Conservation (phyloP, 306 rosid genomes). For the Pyrus pyrifolia region DNA sequence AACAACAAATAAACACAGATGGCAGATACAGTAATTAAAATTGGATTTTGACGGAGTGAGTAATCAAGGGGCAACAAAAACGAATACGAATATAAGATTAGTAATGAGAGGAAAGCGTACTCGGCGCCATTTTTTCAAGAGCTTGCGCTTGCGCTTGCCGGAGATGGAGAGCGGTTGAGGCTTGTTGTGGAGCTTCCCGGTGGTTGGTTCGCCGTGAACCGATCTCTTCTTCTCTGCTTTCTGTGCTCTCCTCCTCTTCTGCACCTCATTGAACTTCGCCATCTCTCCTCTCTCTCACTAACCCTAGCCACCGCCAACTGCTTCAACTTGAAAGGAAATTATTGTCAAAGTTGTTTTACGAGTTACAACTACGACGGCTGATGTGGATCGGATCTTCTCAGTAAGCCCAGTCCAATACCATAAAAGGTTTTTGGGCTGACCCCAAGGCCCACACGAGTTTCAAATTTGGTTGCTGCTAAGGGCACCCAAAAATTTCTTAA, state of each 20-base stretch:
- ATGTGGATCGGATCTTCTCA: neutral
- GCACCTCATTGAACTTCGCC: slow-evolving; percentile 93
- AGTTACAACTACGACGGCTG: neutral
- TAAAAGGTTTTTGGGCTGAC: neutral
- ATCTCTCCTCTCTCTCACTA: slow-evolving; percentile 10
- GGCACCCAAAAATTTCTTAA: neutral
- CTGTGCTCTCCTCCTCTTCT: slow-evolving; percentile 68
- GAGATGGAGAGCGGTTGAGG: slow-evolving; percentile 50
- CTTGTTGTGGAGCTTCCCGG: slow-evolving; percentile 59
- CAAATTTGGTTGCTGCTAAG: neutral
- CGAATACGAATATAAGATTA: neutral
- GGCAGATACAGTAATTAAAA: neutral
- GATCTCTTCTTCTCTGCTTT: slow-evolving; percentile 60
- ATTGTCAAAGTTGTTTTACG: neutral
- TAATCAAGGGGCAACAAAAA: neutral
- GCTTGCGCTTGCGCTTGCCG: slow-evolving; percentile 94
- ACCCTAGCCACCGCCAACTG: neutral
- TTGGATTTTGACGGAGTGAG: neutral
- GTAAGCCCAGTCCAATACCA: neutral
- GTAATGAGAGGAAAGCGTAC: slow-evolving; percentile 23
- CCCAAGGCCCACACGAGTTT: neutral
- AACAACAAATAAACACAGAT: neutral
- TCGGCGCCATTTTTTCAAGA: slow-evolving; percentile 69
- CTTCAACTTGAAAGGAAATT: neutral
- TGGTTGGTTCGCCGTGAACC: slow-evolving; percentile 60